Evolutionary conservation across 2,329 filamentous ascomycete genomes (phyloP), one percentile per base, ranked within the genome.

Genomic region (Trichophyton rubrum): DNA sequence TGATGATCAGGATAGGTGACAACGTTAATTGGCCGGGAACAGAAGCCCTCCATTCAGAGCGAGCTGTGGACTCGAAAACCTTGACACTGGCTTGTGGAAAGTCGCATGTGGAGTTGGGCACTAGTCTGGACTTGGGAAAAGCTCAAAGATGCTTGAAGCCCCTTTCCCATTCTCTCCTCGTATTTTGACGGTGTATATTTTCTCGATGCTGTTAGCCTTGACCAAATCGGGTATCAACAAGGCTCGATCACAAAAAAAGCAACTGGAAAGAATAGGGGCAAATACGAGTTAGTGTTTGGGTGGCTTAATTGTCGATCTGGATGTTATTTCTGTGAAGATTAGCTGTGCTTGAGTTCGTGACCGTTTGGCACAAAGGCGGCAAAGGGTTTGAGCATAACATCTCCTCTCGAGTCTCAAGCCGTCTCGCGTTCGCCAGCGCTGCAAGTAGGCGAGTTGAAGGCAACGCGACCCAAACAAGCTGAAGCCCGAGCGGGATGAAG

Each of bases 191-290:
- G 27, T 6, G 24, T 30, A 3, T 30, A 9, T 33, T 53, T 38
- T 17, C 15, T 15, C 51, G 30, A 55, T 11, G 13, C 15, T 55
- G 51, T 55, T 35, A n/a, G 51, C 51, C 51, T 35, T 35, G 27
- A 55, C 15, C 5, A 35, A 17, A 35, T 35, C 11, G 33, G 13
- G 51, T 55, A 55, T 35, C 45, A 20, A 51, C 45, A 15, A 55
- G 51, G 51, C 30, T 51, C 45, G 30, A 55, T 55, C 51, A 55
- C 27, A 55, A 55, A 38, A 55, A 55, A 55, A 55, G 27, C 15
- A 27, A 55, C 51, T 35, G 27, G 5, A 9, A 30, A 6, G 9
- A 55, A 55, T 55, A 55, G 51, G 51, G 45, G 51, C 13, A 55
- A 55, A 55, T 55, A 55, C 51, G 51, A 55, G 30, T 17, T 20